Evolutionary conservation across 768 basidiomycete genomes (phyloP).

Genomic region (Mycena polygramma): DNA sequence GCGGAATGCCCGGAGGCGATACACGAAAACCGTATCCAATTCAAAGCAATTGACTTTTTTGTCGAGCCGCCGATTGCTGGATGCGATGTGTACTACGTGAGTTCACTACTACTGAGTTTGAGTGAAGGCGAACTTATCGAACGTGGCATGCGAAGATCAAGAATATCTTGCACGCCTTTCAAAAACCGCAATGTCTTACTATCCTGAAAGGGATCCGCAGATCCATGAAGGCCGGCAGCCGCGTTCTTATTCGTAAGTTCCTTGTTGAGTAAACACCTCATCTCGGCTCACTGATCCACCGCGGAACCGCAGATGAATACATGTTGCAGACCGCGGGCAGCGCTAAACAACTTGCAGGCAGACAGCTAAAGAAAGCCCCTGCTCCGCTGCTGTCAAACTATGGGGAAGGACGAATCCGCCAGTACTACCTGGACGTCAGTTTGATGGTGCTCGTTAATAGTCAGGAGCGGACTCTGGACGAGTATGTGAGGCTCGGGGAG

Average conservation of each 20-base stretch:
- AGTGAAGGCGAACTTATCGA: background rate
- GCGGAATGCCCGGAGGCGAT: slow-evolving; percentile 51
- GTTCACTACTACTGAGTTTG: slow-evolving; percentile 25
- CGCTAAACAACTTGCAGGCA: background rate
- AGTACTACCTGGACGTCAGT: slow-evolving; percentile 35
- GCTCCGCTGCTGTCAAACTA: slow-evolving; percentile 32
- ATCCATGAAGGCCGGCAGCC: slow-evolving; percentile 34
- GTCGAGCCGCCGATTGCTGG: slow-evolving; percentile 49
- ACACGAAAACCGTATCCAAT: slow-evolving; percentile 49
- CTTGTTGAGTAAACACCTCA: background rate
- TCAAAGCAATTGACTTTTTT: slow-evolving; percentile 56
- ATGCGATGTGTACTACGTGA: slow-evolving; percentile 58
- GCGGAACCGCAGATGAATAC: slow-evolving; percentile 29
- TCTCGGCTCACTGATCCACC: background rate
- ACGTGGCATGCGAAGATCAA: slow-evolving; percentile 18
- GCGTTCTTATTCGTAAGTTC: slow-evolving; percentile 34
- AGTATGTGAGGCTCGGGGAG: slow-evolving; percentile 32
- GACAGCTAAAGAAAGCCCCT: slow-evolving; percentile 28
- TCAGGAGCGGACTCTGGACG: slow-evolving; percentile 34
- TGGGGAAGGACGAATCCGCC: slow-evolving; percentile 31
- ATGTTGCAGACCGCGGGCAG: slow-evolving; percentile 27
- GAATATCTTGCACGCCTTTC: slow-evolving; percentile 34
- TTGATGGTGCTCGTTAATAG: slow-evolving; percentile 34
- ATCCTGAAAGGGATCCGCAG: slow-evolving; percentile 34
- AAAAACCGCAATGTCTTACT: slow-evolving; percentile 16